Evolutionary conservation across 768 basidiomycete species (phyloP).

Genomic region (Boletus rubescentipes): DNA sequence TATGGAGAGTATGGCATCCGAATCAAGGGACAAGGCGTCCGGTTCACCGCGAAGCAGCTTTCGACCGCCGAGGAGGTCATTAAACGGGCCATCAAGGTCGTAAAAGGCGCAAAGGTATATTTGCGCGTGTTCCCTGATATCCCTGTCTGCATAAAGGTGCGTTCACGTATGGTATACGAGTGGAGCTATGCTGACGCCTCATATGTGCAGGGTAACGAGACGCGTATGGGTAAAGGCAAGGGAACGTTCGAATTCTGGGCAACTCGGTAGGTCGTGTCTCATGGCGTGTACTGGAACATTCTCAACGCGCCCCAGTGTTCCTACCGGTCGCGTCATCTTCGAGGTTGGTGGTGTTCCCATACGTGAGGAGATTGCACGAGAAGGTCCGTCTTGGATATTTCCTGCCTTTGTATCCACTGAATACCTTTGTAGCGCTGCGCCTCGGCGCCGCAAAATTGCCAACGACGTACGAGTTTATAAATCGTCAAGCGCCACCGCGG

Average conservation of each 20-base stretch:
- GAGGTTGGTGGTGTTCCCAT: slow-evolving; percentile 91
- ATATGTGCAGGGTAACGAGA: slow-evolving; percentile 81
- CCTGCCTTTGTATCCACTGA: slow-evolving; percentile 2
- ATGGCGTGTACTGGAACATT: neutral
- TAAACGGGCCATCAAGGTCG: slow-evolving; percentile 81
- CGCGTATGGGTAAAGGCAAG: slow-evolving; percentile 99
- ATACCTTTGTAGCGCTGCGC: slow-evolving; percentile 60
- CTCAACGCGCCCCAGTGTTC: slow-evolving; percentile 54
- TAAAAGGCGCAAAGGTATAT: slow-evolving; percentile 87
- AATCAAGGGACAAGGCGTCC: slow-evolving; percentile 76
- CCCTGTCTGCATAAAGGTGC: slow-evolving; percentile 94
- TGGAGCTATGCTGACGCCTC: neutral
- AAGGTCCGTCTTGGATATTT: slow-evolving; percentile 51
- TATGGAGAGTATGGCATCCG: slow-evolving; percentile 92
- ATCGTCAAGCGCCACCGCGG: slow-evolving; percentile 63
- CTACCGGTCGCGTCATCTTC: slow-evolving; percentile 86
- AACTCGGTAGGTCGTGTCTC: slow-evolving; percentile 57
- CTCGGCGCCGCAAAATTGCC: slow-evolving; percentile 89
- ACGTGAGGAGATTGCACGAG: slow-evolving; percentile 88
- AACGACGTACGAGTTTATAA: slow-evolving; percentile 85
- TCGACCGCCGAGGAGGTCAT: slow-evolving; percentile 84
- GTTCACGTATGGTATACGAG: slow-evolving; percentile 10
- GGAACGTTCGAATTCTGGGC: slow-evolving; percentile 98
- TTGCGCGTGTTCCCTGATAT: slow-evolving; percentile 94
- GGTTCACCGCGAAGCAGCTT: slow-evolving; percentile 89